Evolutionary conservation across 2,329 filamentous ascomycete genomes (phyloP).

Genomic region (Incumbomyces lentus): DNA sequence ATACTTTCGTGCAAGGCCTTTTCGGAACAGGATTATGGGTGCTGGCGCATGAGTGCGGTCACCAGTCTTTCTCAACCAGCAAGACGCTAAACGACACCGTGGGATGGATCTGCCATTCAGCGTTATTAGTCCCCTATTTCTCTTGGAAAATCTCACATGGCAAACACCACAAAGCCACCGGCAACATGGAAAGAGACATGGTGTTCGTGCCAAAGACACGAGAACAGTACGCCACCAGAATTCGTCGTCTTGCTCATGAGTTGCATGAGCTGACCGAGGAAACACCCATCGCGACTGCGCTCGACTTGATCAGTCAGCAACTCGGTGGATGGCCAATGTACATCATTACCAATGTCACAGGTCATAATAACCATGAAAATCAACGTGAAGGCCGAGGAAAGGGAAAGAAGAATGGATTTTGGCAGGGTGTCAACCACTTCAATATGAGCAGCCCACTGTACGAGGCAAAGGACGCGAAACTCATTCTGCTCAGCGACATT

Average conservation of each 20-base stretch:
- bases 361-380: slow-evolving; percentile 86
- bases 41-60: slow-evolving; percentile 93
- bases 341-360: slow-evolving; percentile 81
- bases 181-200: slow-evolving; percentile 96
- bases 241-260: slow-evolving; percentile 69
- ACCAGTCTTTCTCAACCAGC: slow-evolving; percentile 91
- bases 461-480: slow-evolving; percentile 78
- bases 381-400: slow-evolving; percentile 88
- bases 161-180: slow-evolving; percentile 99
- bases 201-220: slow-evolving; percentile 94
- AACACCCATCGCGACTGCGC: slow-evolving; percentile 72
- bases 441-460: slow-evolving; percentile 78
- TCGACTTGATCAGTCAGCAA: slow-evolving; percentile 72
- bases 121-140: slow-evolving; percentile 90
- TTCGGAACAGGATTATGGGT: slow-evolving; percentile 95
- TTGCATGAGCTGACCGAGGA: slow-evolving; percentile 85
- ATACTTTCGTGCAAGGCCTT: slow-evolving; percentile 77
- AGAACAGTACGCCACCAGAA: slow-evolving; percentile 63
- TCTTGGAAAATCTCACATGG: slow-evolving; percentile 99
- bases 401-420: slow-evolving; percentile 77
- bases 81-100: slow-evolving; percentile 83
- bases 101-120: slow-evolving; percentile 82
- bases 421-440: slow-evolving; percentile 89
- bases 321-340: slow-evolving; percentile 89
- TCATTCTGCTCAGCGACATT: slow-evolving; percentile 78